Conservation (phyloP, 1,284 basidiomycete genomes). For the Sporisorium iseilematis-ciliati region DNA sequence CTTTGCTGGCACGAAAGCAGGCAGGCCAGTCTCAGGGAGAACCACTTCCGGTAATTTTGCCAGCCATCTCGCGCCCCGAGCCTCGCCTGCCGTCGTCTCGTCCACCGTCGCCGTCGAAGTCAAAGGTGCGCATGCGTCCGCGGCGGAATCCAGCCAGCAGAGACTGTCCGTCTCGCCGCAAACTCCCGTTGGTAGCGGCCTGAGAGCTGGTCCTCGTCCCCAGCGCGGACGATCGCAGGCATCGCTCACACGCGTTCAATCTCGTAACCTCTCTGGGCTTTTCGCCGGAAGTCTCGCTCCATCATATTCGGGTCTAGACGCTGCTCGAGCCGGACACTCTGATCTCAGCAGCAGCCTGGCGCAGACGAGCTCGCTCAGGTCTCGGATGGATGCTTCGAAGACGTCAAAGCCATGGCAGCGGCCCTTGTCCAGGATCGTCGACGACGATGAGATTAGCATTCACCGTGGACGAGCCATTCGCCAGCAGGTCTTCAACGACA, state of each 20-base stretch:
- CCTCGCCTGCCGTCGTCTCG: conserved; percentile 55
- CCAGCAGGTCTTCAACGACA: conserved; percentile 48
- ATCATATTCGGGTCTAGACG: conserved; percentile 9
- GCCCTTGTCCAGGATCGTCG: conserved; percentile 55
- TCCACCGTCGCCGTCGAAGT: conserved; percentile 58
- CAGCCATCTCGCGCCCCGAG: conserved; percentile 42
- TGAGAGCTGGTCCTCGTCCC: conserved; percentile 43
- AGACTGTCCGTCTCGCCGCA: conserved; percentile 23
- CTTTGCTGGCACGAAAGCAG: conserved; percentile 8
- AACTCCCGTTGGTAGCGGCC: conserved; percentile 15
- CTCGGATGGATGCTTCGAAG: conserved; percentile 8
- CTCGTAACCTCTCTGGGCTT: conserved; percentile 53
- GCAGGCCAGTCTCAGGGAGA: conserved; percentile 24
- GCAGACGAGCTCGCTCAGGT: conserved; percentile 15
- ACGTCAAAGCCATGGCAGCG: conserved; percentile 26
- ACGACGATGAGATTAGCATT: conserved; percentile 63
- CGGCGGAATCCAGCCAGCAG: conserved; percentile 27
- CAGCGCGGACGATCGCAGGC: conserved; percentile 39
- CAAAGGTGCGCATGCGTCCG: conserved; percentile 54
- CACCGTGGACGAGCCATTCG: conserved; percentile 49
- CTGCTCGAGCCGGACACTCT: conserved; percentile 7
- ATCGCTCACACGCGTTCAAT: conserved; percentile 52
- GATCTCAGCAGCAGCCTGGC: conserved; percentile 15
- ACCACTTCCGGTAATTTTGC: conserved; percentile 35
- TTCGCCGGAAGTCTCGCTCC: conserved; percentile 48